Percentiles rank a stretch among this genome's conserved stretches.
Conservation (phyloP, 2,329 filamentous ascomycete species). For the Biscogniauxia mediterranea region DNA sequence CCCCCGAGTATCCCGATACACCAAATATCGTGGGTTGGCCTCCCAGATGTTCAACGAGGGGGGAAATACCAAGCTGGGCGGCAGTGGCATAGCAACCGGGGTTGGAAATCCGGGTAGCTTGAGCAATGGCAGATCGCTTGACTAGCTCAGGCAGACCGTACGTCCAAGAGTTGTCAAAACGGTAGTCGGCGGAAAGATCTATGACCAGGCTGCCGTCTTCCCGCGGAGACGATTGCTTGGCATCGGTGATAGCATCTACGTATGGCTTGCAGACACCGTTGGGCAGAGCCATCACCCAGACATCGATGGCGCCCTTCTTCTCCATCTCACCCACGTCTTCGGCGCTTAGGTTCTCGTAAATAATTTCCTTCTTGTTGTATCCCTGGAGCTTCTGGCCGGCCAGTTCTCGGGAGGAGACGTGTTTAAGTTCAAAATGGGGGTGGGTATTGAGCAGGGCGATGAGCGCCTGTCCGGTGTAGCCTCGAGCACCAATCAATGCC, state of each 20-base stretch:
- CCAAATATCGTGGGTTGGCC: conserved; percentile 83
- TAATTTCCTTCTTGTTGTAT: conserved; percentile 87
- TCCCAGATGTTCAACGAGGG: conserved; percentile 72
- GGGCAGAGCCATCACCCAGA: conserved; percentile 96
- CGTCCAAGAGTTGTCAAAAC: conserved; percentile 82
- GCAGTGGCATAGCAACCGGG: conserved; percentile 96
- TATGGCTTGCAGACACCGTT: conserved; percentile 95
- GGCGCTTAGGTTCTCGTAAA: conserved; percentile 83
- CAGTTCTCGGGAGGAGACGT: conserved; percentile 92
- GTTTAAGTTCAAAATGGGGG: conserved; percentile 82
- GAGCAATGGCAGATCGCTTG: conserved; percentile 71
- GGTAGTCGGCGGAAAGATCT: conserved; percentile 95
- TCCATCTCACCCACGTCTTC: conserved; percentile 88
- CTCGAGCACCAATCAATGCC: conserved; percentile 35
- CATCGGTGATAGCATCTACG: conserved; percentile 64
- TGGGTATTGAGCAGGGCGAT: conserved; percentile 85
- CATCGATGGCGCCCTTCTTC: conserved; percentile 80
- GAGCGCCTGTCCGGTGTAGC: conserved; percentile 90
- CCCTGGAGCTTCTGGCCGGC: conserved; percentile 82
- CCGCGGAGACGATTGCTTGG: conserved; percentile 19
- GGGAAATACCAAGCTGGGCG: conserved; percentile 84
- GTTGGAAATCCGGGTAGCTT: conserved; percentile 81
- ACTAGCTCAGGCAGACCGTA: conserved; percentile 89
- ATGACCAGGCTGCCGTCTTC: conserved; percentile 71
- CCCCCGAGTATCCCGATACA: conserved; percentile 90